Evolutionary conservation across 306 rosid genomes (phyloP), one percentile per base, ranked within the genome.

Genomic region (Vachellia pachyceras): DNA sequence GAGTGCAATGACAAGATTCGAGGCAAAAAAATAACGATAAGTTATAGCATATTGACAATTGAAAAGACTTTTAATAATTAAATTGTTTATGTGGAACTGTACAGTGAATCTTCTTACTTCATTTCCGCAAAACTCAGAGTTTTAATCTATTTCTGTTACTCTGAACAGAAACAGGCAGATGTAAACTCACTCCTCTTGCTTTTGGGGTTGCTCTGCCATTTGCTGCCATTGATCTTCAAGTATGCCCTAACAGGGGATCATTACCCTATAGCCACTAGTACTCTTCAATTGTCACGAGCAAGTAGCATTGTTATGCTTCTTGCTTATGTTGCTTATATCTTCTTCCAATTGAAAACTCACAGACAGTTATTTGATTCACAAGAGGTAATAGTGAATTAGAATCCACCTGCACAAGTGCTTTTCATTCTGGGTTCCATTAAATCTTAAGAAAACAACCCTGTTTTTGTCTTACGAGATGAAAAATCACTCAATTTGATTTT

Each of bases 341-440:
- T 93, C 84, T 95, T 95, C 90, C 99, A 95, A 69, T 76, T 95
- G 58, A 92, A 90, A 90, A 95, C 99, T 36, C 99, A 95, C 63
- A 87, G 96, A n/a, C 82, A 85, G 80, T 29, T 93, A 69, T 93
- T 91, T 64, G 97, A 92, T 58, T 85, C 97, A 4, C 87, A 82
- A 39, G 95, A 82, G 94, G 95, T 94, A 80, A 75, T 75, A 6
- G 13, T 75, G 18, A 60, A 25, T 57, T 10, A 58, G 65, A 4
- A 61, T 29, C 40, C 3, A 13, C 4, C 68, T 20, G n/a, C 18
- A 60, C 15, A 23, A 60, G 67, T 25, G 15, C 5, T 60, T 60
- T 60, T 5, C 36, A 10, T 60, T 33, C 0, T 11, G 14, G 36
- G 67, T 29, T 12, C 37, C 18, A 4, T 12, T 61, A 5, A 25